These are phyloP conservation scores for Boletellus emodensis DNA, from an alignment of 768 basidiomycete genomes.

Conservation along the genomic window DNA sequence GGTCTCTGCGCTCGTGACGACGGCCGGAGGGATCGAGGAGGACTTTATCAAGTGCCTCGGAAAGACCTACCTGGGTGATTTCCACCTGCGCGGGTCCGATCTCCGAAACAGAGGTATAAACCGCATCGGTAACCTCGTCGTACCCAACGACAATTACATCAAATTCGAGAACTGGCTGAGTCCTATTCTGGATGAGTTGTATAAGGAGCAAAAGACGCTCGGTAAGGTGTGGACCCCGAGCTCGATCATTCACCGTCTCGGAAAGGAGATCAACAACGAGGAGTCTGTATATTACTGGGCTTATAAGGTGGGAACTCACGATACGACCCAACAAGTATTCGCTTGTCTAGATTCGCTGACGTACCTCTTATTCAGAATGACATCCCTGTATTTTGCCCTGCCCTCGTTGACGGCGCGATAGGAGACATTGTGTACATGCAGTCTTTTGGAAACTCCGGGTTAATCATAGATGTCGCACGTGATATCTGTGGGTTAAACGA, in stretches of 20 bases:
- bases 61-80: constrained; percentile 91
- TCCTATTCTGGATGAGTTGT: constrained; percentile 87
- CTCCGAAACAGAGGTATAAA: constrained; percentile 88
- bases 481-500: constrained; percentile 94
- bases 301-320: constrained; percentile 73
- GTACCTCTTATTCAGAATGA: constrained; percentile 63
- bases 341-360: constrained; percentile 22
- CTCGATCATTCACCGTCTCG: constrained; percentile 82
- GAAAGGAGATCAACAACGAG: constrained; percentile 96
- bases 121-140: constrained; percentile 91
- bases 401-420: constrained; percentile 94
- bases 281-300: constrained; percentile 99
- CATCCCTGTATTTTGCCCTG: constrained; percentile 98
- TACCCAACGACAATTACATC: constrained; percentile 99
- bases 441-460: constrained; percentile 81
- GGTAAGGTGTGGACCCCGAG: constrained; percentile 89
- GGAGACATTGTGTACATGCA: constrained; percentile 99
- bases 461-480: constrained; percentile 88
- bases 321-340: constrained; percentile 12
- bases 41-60: constrained; percentile 99
- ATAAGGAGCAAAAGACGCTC: constrained; percentile 74
- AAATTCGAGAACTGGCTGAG: constrained; percentile 99
- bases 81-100: constrained; percentile 85
- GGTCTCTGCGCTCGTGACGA: constrained; percentile 87
- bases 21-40: constrained; percentile 97